Evolutionary conservation across 1,284 basidiomycete genomes (phyloP).

Genomic region (Peniophora sp.): DNA sequence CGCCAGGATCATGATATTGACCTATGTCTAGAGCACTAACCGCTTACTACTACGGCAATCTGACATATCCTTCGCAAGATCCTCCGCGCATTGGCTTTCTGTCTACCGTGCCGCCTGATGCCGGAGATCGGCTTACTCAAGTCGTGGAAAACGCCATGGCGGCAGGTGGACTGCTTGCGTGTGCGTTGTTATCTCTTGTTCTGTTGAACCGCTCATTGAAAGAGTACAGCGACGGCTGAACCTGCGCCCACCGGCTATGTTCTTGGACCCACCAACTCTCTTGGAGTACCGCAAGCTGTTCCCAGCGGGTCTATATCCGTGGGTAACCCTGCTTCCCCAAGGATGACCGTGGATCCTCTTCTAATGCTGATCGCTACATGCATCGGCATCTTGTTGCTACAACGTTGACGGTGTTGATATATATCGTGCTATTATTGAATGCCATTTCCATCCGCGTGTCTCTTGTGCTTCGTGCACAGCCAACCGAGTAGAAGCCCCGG

Average conservation of each 20-base stretch:
- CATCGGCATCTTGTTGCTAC: too few species aligned
- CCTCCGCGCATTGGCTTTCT: constrained; percentile 58
- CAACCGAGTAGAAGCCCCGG: too few species aligned
- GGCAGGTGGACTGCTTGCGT: constrained; percentile 14
- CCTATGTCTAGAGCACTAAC: constrained; percentile 19
- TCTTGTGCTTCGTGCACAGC: too few species aligned
- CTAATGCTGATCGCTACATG: too few species aligned
- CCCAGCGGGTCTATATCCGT: too few species aligned
- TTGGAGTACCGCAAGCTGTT: constrained; percentile 15
- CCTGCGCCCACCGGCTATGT: constrained; percentile 16
- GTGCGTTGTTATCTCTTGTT: background rate
- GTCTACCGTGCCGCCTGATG: constrained; percentile 54
- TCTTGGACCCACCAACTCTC: constrained; percentile 11
- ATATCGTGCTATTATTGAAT: too few species aligned
- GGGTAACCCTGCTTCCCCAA: too few species aligned
- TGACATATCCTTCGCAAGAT: constrained; percentile 53
- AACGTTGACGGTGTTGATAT: too few species aligned
- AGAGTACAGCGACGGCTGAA: constrained; percentile 18
- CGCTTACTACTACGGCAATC: constrained; percentile 58
- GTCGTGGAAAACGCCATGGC: constrained; percentile 30
- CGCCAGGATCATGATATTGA: background rate
- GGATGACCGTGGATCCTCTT: too few species aligned
- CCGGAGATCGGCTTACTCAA: constrained; percentile 27
- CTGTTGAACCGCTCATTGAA: background rate
- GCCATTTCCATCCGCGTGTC: too few species aligned